Evolutionary conservation across 140 eudicot species (phyloP).

Genomic region (Ambrosia hybrid): DNA sequence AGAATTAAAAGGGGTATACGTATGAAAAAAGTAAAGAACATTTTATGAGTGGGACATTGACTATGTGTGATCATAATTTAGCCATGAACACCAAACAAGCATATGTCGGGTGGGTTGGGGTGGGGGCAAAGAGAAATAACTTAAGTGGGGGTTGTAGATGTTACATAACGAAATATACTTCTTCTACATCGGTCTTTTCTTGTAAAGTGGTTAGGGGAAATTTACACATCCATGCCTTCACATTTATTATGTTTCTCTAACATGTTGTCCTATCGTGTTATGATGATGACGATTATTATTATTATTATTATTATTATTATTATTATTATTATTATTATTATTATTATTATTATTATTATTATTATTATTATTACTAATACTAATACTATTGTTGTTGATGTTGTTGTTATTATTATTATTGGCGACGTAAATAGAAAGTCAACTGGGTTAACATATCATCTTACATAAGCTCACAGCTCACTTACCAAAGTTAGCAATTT

Average conservation of each 20-base stretch:
- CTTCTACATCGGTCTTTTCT: constrained; percentile 34
- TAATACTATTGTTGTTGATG: too few species aligned
- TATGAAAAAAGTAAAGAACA: neutral
- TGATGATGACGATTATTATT: neutral
- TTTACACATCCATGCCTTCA: constrained; percentile 35
- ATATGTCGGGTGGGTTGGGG: constrained; percentile 4
- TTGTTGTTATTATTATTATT: too few species aligned
- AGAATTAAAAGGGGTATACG: constrained; percentile 1
- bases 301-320: neutral
- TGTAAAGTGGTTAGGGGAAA: constrained; percentile 40
- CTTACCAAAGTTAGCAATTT: too few species aligned
- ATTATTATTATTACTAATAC: too few species aligned
- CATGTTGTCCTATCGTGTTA: too few species aligned
- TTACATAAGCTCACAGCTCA: too few species aligned
- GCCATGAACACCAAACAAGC: constrained; percentile 42
- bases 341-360: neutral
- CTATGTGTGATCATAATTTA: constrained; percentile 22
- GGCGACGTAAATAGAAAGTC: too few species aligned
- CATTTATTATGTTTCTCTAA: constrained; percentile 28
- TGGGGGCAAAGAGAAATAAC: constrained; percentile 16
- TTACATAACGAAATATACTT: constrained; percentile 30
- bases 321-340: neutral
- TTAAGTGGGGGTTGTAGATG: constrained; percentile 40
- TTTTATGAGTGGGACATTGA: constrained; percentile 29
- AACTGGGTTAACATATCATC: too few species aligned